Evolutionary conservation across 352 stramenopile genomes (phyloP), one percentile per base, ranked within the genome.

Genomic region (Phytophthora constricta): DNA sequence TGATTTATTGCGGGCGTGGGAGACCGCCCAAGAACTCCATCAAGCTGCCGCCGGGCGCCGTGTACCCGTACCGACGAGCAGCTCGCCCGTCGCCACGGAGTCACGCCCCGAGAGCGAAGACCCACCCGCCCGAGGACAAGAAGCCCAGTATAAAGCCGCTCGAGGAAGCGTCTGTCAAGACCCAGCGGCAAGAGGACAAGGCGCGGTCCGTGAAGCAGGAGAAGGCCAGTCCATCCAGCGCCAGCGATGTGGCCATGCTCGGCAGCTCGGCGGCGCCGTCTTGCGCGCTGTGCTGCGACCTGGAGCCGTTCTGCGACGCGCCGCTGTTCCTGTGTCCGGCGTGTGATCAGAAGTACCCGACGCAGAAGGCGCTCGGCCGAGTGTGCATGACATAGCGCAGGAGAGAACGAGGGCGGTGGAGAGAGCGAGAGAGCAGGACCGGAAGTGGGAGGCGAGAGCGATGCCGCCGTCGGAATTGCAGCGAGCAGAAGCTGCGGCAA

Each of bases 291-390:
- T 95, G 87, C 70, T 87, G 78, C 46, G 63, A 78, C 53, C 63
- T 74, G n/a, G 68, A 79, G 66, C 72, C 64, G 51, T 75, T 78
- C 27, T 58, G 70, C 69, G 65, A 80, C 48, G 65, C 51, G 27
- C 69, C 84, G 61, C 70, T 95, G 22, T 95, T 95, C 62, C 73
- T 95, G 11, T 95, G 86, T 37, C 66, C 76, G 45, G 72, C 79
- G 47, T 95, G 86, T 58, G 86, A 95, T 66, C 82, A 85, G 54
- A 95, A 95, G 60, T 95, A 95, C 64, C 86, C 86, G 57, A 95
- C 84, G 50, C 86, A 93, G 57, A 79, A 87, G 52, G 80, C 85
- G 41, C 77, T 95, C 10, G 87, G 85, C 27, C 79, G 78, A 55
- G 79, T 89, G 46, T 91, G 79, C 62, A 80, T 85, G 73, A 69